Base-by-base conservation (phyloP, 371 early-diverging fungal genomes). In the Syncephalastrum racemosum region DNA sequence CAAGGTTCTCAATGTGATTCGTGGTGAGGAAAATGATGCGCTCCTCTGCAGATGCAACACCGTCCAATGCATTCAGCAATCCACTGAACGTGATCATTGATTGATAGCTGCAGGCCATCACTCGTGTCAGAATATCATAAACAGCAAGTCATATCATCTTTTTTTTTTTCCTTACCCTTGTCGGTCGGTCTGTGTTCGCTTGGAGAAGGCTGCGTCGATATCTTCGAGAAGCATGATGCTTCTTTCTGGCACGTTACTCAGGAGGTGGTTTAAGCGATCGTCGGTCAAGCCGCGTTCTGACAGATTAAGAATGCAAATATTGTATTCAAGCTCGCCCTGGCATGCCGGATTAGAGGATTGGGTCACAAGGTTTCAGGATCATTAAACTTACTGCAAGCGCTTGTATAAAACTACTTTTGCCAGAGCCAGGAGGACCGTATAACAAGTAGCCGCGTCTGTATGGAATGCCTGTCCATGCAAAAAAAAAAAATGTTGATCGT, bases 21-120 rank as follows among this genome's bases (percentile, higher is more conserved):
- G 99, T 99, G 12, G 99, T 99, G 94, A 99, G 97, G 66, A 99
- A 94, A 23, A 98, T 89, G 46, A 99, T 89, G 39, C 99, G 86
- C 62, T 98, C 99, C 71, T 99, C 98, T 44, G 97, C 87, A 4
- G 98, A 93, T 7, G 96, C 95, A 31, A 99, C 99, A 18, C 99
- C 99, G 62, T 99, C 99, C 46, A 99, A 73, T 1, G 99, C 98
- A 69, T 99, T 99, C 46, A 99, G 83, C 12, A 99, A 85, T 4
- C 99, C 99, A 60, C 93, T 89, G 71, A 99, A 98, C 0, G 99
- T 99, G 15, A 99, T 91, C 89, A 93, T 94, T 8, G 98, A 95
- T 53, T 90, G 91, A 64, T 87, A 88, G 47, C 63, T 63, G 42
- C 12, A 51, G 39, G 22, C 16, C 7, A 23, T 18, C 43, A 10